Evolutionary conservation across 805 yeast genomes (phyloP).

Genomic region (Yueomyces sp.): DNA sequence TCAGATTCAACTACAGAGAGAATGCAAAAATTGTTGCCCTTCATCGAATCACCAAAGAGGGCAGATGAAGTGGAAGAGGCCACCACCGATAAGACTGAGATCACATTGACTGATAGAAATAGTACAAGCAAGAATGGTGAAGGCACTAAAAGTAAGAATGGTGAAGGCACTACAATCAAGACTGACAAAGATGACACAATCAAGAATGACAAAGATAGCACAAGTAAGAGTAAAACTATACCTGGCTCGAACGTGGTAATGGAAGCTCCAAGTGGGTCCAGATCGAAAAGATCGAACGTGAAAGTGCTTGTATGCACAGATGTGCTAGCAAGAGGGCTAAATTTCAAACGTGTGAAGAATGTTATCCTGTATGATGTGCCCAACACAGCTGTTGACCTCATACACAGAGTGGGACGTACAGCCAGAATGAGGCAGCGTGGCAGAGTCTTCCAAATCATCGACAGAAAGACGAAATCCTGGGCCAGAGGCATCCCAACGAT

Average conservation of each 20-base stretch:
- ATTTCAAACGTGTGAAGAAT: constrained; percentile 69
- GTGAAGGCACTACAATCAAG: too few relatives aligned
- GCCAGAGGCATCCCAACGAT: constrained; percentile 68
- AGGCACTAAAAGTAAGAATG: neutral
- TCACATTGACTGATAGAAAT: neutral
- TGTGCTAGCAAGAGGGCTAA: constrained; percentile 78
- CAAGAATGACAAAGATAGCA: neutral
- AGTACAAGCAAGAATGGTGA: constrained; percentile 1
- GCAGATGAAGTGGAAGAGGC: constrained; percentile 18
- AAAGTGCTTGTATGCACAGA: constrained; percentile 81
- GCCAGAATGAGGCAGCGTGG: constrained; percentile 88
- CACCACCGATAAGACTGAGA: neutral
- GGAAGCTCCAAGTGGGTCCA: neutral
- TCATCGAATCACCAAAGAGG: constrained; percentile 45
- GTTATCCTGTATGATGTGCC: constrained; percentile 82
- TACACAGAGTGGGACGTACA: constrained; percentile 89
- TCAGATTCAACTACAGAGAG: constrained; percentile 51
- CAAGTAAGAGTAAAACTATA: neutral
- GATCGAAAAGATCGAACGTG: constrained; percentile 21
- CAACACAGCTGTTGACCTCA: constrained; percentile 65
- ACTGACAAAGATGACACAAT: neutral
- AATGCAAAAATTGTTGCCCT: constrained; percentile 39
- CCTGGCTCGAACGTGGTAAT: neutral
- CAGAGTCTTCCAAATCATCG: constrained; percentile 68
- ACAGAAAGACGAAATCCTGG: constrained; percentile 60